Percentiles rank a stretch among this genome's conserved stretches.
phyloP scores from a whole-genome alignment of 2,329 filamentous ascomycete species.

The Pseudogymnoascus sp. region DNA sequence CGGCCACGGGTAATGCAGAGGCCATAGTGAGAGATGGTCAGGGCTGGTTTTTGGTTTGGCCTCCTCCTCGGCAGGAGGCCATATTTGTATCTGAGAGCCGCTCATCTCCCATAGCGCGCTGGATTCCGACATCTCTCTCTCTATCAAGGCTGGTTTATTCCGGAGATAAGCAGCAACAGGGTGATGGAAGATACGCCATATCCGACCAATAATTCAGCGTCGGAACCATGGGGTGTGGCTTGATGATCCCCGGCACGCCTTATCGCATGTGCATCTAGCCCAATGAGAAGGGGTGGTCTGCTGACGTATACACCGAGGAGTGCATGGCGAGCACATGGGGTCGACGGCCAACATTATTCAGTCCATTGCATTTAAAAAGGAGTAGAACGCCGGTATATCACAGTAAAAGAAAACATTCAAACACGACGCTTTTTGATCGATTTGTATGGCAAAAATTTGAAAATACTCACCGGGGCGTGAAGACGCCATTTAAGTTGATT shows the following conservation, averaged over 20 bases:
- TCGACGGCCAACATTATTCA: not conserved
- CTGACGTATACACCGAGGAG: not conserved
- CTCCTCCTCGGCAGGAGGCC: not conserved
- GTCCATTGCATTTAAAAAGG: not conserved
- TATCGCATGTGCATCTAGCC: not conserved
- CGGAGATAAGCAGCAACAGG: not conserved
- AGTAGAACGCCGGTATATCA: not conserved
- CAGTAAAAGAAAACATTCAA: not conserved
- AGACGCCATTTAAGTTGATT: conserved; percentile 1
- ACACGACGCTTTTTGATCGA: not conserved
- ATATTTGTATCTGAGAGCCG: conserved; percentile 1
- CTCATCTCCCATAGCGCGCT: not conserved
- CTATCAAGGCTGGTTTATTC: not conserved
- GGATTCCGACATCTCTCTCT: not conserved
- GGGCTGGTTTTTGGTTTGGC: not conserved
- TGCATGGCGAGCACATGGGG: not conserved
- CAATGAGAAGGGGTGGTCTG: not conserved
- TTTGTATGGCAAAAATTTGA: not conserved
- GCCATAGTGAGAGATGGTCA: not conserved
- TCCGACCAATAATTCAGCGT: not conserved
- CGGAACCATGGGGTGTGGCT: not conserved
- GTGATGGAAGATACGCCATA: not conserved
- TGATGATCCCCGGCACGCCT: not conserved
- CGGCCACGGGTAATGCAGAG: conserved; percentile 29
- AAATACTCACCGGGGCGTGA: not conserved